Conservation (phyloP, 2,329 filamentous ascomycete species). For the Chalara sp. region DNA sequence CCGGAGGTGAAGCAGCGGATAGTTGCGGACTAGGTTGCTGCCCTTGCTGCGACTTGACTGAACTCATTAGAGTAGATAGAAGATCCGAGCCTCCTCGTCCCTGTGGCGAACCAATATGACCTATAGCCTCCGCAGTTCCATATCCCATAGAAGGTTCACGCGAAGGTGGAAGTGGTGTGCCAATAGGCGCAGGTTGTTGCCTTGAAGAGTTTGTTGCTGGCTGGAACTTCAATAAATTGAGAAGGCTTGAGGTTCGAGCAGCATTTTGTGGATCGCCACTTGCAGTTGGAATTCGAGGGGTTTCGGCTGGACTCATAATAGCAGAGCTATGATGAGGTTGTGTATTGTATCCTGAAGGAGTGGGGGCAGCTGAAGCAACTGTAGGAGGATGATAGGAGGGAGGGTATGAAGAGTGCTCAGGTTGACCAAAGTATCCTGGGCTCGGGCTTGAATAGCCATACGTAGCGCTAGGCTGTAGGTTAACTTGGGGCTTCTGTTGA, state of each 20-base stretch:
- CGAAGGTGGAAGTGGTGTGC: slow-evolving; percentile 22
- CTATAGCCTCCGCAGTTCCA: slow-evolving; percentile 13
- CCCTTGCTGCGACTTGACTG: slow-evolving; percentile 17
- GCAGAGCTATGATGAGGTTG: slow-evolving; percentile 50
- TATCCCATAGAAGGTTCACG: slow-evolving; percentile 21
- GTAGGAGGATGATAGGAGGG: slow-evolving; percentile 45
- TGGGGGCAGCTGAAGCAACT: slow-evolving; percentile 51
- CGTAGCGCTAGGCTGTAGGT: background rate
- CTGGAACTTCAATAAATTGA: slow-evolving; percentile 60
- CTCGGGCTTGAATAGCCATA: slow-evolving; percentile 16
- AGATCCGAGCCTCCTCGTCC: slow-evolving; percentile 21
- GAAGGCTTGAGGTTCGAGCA: slow-evolving; percentile 48
- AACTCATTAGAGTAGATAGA: slow-evolving; percentile 25
- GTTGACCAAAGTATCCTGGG: slow-evolving; percentile 23
- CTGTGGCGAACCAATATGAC: slow-evolving; percentile 12
- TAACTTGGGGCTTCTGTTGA: slow-evolving; percentile 8
- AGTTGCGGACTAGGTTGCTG: slow-evolving; percentile 18
- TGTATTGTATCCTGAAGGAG: slow-evolving; percentile 44
- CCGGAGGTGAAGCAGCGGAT: slow-evolving; percentile 16
- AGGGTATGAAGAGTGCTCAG: slow-evolving; percentile 15
- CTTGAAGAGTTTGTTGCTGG: slow-evolving; percentile 26
- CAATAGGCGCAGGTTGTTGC: slow-evolving; percentile 20
- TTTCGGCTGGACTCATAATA: slow-evolving; percentile 48
- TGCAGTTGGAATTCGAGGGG: slow-evolving; percentile 33
- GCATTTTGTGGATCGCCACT: slow-evolving; percentile 29